Evolutionary conservation across 495 filamentous ascomycete species (phyloP).

Genomic region (Aspergillus taichungensis): DNA sequence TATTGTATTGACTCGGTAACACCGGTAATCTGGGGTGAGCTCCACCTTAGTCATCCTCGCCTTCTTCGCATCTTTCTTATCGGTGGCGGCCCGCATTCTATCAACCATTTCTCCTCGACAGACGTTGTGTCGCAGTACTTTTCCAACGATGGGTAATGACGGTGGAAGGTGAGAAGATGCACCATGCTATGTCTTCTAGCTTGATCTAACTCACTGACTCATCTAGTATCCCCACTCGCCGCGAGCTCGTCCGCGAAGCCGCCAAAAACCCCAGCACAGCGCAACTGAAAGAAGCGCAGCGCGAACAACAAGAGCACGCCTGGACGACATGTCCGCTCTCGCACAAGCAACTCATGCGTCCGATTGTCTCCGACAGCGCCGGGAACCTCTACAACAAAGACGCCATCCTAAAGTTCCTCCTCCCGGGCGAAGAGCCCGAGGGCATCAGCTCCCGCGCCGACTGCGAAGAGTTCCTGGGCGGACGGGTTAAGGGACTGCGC

Average conservation of each 20-base stretch:
- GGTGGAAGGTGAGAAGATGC: slow-evolving; percentile 55
- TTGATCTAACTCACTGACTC: not conserved
- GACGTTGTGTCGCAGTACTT: slow-evolving; percentile 2
- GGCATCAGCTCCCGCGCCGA: slow-evolving; percentile 46
- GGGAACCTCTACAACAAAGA: slow-evolving; percentile 96
- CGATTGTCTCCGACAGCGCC: slow-evolving; percentile 74
- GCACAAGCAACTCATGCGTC: slow-evolving; percentile 57
- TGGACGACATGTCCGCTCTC: slow-evolving; percentile 86
- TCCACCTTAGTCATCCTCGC: slow-evolving; percentile 14
- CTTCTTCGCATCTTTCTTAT: slow-evolving; percentile 1
- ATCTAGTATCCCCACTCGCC: slow-evolving; percentile 76
- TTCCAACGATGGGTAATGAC: slow-evolving; percentile 80
- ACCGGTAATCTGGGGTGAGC: slow-evolving; percentile 7
- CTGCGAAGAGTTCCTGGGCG: slow-evolving; percentile 58
- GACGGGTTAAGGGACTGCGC: slow-evolving; percentile 66
- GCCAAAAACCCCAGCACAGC: slow-evolving; percentile 73
- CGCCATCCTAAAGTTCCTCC: slow-evolving; percentile 70
- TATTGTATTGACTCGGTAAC: too few relatives aligned
- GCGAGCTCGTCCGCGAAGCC: slow-evolving; percentile 88
- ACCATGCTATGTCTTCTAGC: not conserved
- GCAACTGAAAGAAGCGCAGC: slow-evolving; percentile 79
- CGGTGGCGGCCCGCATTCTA: slow-evolving; percentile 11
- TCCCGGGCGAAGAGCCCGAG: slow-evolving; percentile 51
- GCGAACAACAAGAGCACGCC: slow-evolving; percentile 71
- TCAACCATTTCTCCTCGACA: not conserved